phyloP scores from a whole-genome alignment of 179 eudicot species.

The Drosera spatulata region DNA sequence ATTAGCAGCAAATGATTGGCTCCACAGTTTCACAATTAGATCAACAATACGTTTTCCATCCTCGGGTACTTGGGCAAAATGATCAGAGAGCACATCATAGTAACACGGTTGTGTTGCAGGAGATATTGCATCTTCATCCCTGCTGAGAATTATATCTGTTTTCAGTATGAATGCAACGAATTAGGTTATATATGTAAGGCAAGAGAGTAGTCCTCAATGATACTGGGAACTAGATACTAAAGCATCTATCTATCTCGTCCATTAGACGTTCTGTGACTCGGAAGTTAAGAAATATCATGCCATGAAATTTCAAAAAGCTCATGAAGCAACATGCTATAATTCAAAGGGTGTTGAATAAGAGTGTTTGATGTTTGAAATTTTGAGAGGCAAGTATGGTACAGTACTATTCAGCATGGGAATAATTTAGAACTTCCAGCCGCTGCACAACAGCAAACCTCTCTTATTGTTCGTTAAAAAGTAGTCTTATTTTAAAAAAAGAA shows the following conservation, averaged over 20 bases:
- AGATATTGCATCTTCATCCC: constrained; percentile 41
- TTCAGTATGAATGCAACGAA: constrained; percentile 24
- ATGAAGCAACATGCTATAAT: no score
- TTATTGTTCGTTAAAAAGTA: background rate
- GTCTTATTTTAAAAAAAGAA: background rate
- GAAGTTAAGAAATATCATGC: background rate
- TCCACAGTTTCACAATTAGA: constrained; percentile 89
- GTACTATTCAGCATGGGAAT: background rate
- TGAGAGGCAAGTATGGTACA: background rate
- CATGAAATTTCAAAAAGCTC: no score
- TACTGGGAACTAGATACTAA: background rate
- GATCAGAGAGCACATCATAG: constrained; percentile 80
- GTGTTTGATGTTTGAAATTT: background rate
- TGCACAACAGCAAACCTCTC: background rate
- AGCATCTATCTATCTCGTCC: background rate
- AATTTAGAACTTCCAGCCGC: background rate
- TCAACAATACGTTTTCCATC: constrained; percentile 76
- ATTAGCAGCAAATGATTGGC: constrained; percentile 97
- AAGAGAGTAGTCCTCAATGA: constrained; percentile 1
- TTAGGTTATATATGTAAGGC: constrained; percentile 9
- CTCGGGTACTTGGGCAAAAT: constrained; percentile 61
- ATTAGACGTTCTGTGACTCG: background rate
- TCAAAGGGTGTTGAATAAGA: background rate
- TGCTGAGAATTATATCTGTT: constrained; percentile 72
- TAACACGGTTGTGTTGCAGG: constrained; percentile 48